Conservation (phyloP, 2,329 filamentous ascomycete species). For the Dactylonectria macrodidyma region DNA sequence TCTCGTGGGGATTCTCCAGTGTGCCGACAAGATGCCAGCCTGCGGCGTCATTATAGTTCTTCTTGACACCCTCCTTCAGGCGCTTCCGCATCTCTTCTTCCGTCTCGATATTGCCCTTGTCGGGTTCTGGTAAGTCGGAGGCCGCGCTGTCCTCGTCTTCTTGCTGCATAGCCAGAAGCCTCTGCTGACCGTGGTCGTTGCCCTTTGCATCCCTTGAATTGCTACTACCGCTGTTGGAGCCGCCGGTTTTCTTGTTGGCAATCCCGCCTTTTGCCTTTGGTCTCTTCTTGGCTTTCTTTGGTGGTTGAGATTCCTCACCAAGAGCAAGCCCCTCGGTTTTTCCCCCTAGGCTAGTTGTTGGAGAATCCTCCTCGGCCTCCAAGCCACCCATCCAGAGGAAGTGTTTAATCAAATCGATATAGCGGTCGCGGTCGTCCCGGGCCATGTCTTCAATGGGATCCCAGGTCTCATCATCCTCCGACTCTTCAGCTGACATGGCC, state of each 20-base stretch:
- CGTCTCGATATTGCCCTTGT: slow-evolving; percentile 49
- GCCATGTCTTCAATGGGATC: slow-evolving; percentile 48
- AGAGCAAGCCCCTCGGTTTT: slow-evolving; percentile 3
- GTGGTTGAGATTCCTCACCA: not conserved
- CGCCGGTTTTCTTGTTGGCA: slow-evolving; percentile 2
- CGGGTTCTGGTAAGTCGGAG: slow-evolving; percentile 36
- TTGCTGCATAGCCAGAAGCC: slow-evolving; percentile 38
- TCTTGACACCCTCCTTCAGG: slow-evolving; percentile 45
- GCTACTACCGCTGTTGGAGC: not conserved
- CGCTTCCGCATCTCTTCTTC: slow-evolving; percentile 48
- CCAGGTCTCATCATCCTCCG: slow-evolving; percentile 44
- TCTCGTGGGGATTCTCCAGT: slow-evolving; percentile 45
- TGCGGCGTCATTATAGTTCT: slow-evolving; percentile 37
- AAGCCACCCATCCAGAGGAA: slow-evolving; percentile 47
- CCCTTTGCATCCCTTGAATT: not conserved
- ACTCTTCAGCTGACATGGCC: slow-evolving; percentile 34
- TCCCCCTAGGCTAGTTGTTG: not conserved
- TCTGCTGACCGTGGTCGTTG: slow-evolving; percentile 29
- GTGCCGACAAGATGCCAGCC: slow-evolving; percentile 46
- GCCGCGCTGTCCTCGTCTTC: not conserved
- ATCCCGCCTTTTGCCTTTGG: slow-evolving; percentile 29
- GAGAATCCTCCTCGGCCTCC: not conserved
- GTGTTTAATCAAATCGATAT: slow-evolving; percentile 49
- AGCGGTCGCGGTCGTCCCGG: slow-evolving; percentile 42
- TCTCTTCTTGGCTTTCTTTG: slow-evolving; percentile 41